Evolutionary conservation across 139 green algal genomes (phyloP), one percentile per base, ranked within the genome.

Genomic region (Diplosphaera chodatii): DNA sequence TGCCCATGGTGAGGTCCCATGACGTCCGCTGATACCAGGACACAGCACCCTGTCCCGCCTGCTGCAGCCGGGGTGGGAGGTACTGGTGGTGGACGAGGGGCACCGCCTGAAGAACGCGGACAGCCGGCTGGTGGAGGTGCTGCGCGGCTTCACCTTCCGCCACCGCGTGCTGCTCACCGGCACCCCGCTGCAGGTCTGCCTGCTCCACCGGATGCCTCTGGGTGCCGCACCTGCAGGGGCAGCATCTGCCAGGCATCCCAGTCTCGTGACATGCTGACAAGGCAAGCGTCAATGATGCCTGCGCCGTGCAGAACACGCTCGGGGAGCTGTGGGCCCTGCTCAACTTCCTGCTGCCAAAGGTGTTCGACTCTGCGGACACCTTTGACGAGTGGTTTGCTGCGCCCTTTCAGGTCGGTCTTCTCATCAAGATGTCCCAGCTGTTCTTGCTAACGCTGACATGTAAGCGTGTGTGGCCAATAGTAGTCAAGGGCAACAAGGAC

Each of bases 51-150:
- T n/a, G n/a, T n/a, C n/a, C n/a, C n/a, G n/a, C n/a, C n/a, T 69
- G 62, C 29, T 69, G 2, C 71, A 82, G 77, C 48, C 80, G 13
- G 64, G 80, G 32, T 93, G 87, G 85, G 70, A 91, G 69, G 75
- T 86, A 63, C 66, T 92, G 40, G 83, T 93, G 32, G 82, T 92
- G 67, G 88, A 93, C 48, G 88, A 93, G 78, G 88, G 88, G n/a
- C 88, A 93, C 78, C 81, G 88, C 34, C 82, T 93, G 75, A 93
- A 93, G 79, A 92, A 93, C 67, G 70, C 83, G 27, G 77, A 89
- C 32, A 87, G 72, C 37, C 77, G 84, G 63, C 82, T 93, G 30
- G 82, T 82, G 3, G 76, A 76, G 40, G 77, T 82, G n/a, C 78
- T 90, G 32, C 34, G 77, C 31, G 74, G 69, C 22, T 86, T 84